Percentiles rank a stretch among this genome's conserved stretches.
Conservation (phyloP, 2,329 filamentous ascomycete species). For the Clarireedia paspali region DNA sequence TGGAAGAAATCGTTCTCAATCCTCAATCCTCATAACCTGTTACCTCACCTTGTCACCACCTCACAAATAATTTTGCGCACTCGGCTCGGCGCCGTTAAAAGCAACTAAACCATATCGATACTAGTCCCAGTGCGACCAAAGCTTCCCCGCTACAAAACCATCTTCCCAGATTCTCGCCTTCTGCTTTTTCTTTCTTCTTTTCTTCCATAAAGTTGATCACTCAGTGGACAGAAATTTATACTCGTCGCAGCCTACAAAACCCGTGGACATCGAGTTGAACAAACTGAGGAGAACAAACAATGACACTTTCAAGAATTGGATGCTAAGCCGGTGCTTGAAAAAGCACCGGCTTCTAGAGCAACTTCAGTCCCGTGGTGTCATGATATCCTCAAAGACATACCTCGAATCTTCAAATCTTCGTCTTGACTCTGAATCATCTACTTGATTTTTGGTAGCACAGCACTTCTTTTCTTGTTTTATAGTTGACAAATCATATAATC, state of each 20-base stretch:
- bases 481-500: too few relatives aligned
- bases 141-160: conserved; percentile 6
- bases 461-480: too few relatives aligned
- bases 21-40: background rate
- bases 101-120: background rate
- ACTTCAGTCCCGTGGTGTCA: conserved; percentile 29
- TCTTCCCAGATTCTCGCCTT: background rate
- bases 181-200: conserved; percentile 31
- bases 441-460: background rate
- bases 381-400: conserved; percentile 18
- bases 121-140: background rate
- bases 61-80: background rate
- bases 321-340: conserved; percentile 25
- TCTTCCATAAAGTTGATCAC: conserved; percentile 46
- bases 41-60: background rate
- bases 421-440: conserved; percentile 6
- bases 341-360: conserved; percentile 21
- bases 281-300: conserved; percentile 41
- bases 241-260: conserved; percentile 37
- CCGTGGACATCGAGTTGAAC: conserved; percentile 49
- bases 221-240: conserved; percentile 50
- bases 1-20: background rate
- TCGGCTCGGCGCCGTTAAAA: background rate
- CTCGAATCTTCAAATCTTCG: conserved; percentile 6
- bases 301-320: conserved; percentile 31